These are phyloP conservation scores for Thielaviopsis musarum DNA, from an alignment of 2,329 filamentous ascomycete genomes.

Conservation along the genomic window DNA sequence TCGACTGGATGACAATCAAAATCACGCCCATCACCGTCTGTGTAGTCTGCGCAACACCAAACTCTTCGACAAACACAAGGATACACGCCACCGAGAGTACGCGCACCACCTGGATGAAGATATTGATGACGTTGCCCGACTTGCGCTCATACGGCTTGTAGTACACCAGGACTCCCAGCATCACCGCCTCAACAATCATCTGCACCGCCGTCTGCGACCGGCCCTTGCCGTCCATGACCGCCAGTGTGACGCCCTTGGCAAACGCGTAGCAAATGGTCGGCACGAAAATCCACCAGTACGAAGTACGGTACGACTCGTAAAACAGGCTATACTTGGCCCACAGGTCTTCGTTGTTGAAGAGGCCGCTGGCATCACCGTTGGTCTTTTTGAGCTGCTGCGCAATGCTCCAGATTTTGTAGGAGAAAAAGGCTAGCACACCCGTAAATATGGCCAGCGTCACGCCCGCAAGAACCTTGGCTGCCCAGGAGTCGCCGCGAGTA, in stretches of 20 bases:
- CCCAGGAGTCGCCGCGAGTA: conserved; percentile 85
- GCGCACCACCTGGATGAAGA: conserved; percentile 74
- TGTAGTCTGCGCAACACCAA: conserved; percentile 77
- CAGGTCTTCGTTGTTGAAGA: conserved; percentile 78
- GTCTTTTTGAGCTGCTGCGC: conserved; percentile 56
- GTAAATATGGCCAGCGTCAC: conserved; percentile 73
- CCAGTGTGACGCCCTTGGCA: conserved; percentile 71
- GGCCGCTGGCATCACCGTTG: conserved; percentile 53
- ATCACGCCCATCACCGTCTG: conserved; percentile 90
- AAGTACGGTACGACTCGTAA: conserved; percentile 88
- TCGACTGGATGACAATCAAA: conserved; percentile 78
- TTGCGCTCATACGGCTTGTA: conserved; percentile 72
- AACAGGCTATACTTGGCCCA: conserved; percentile 96
- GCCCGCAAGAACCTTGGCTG: conserved; percentile 66
- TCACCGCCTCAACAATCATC: conserved; percentile 61
- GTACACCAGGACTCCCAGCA: conserved; percentile 71
- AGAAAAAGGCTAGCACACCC: conserved; percentile 63
- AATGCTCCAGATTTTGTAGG: conserved; percentile 62
- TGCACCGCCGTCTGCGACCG: conserved; percentile 66
- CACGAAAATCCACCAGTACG: conserved; percentile 95
- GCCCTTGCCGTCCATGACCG: conserved; percentile 71
- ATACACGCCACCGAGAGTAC: conserved; percentile 80
- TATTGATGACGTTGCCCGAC: conserved; percentile 85
- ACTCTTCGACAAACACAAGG: conserved; percentile 82
- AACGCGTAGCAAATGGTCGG: conserved; percentile 83